phyloP scores from a whole-genome alignment of 495 filamentous ascomycete genomes.

The Trichocladium uniseriatum region DNA sequence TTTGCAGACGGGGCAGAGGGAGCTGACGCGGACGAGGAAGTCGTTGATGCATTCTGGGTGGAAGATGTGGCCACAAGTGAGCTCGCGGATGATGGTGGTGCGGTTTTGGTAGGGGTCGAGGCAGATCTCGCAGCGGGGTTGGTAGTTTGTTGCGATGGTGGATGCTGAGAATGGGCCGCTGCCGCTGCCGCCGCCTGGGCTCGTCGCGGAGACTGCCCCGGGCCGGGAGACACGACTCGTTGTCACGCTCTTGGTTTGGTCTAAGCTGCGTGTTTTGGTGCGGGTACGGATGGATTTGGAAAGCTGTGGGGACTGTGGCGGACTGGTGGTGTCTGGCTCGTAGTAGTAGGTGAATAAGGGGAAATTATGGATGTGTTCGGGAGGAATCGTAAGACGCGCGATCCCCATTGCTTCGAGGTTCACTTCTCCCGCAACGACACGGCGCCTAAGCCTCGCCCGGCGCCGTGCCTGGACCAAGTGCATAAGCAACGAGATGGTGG shows the following conservation, averaged over 20 bases:
- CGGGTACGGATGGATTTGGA: background rate
- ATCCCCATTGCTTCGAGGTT: conserved; percentile 75
- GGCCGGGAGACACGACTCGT: background rate
- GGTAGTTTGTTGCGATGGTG: conserved; percentile 42
- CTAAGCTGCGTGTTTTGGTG: conserved; percentile 5
- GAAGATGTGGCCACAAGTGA: conserved; percentile 85
- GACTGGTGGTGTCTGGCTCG: conserved; percentile 23
- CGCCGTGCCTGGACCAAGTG: conserved; percentile 61
- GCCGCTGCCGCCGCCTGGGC: too few species aligned
- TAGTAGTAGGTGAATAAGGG: conserved; percentile 65
- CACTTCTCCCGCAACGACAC: conserved; percentile 65
- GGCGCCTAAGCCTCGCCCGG: conserved; percentile 52
- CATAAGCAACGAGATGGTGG: conserved; percentile 58
- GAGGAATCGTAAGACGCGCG: conserved; percentile 62
- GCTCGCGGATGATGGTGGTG: conserved; percentile 62
- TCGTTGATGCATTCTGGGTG: conserved; percentile 82
- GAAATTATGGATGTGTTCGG: conserved; percentile 55
- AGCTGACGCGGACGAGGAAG: conserved; percentile 60
- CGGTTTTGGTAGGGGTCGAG: conserved; percentile 67
- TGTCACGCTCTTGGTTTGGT: background rate
- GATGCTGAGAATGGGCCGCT: conserved; percentile 6
- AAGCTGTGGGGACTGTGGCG: conserved; percentile 15
- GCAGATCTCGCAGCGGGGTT: conserved; percentile 77
- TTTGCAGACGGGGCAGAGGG: conserved; percentile 84
- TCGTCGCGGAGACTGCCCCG: conserved; percentile 14